Evolutionary conservation across 2,329 filamentous ascomycete genomes (phyloP), one percentile per base, ranked within the genome.

Genomic region (Ophiocordyceps robertsii): DNA sequence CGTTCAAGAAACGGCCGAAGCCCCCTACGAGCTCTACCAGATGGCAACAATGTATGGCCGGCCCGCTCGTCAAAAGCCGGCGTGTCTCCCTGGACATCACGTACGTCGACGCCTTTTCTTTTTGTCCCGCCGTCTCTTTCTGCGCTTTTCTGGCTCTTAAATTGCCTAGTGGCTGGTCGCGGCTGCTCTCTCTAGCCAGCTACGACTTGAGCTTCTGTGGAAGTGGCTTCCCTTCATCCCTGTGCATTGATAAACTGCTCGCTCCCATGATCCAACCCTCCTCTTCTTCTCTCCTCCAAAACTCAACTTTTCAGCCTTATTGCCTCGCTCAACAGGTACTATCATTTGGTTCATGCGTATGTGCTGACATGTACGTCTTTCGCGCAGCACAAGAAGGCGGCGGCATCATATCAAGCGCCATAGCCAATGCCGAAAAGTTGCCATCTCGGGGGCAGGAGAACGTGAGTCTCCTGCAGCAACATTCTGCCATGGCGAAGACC

Each of bases 321-420:
- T 11, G 5, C 13, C 12, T 13, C 11, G 11, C 31, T 32, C 31
- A 27, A 6, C 31, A 32, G n/a, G 7, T 6, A 32, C 6, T 32
- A 13, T 32, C n/a, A 32, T 12, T 32, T 19, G 19, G 12, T 13
- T 11, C 11, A 33, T 37, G 3, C 3, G 7, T 24, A 24, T 27
- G 3, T 12, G 17, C 42, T 43, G 30, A 43, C 12, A 16, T 12
- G 35, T 13, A 10, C 27, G 36, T 38, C 11, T 13, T 14, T 17
- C 7, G 8, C 12, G 39, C 24, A 45, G 41, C 12, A 37, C 36
- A 50, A 51, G 77, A 82, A 63, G 65, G 65, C 43, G 61, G 65
- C 11, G 88, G 89, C 43, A 95, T 95, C 57, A 95, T 95, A 49
- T 93, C 88, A 24, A 83, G 77, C 51, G 89, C 90, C 38, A 95